Base-by-base conservation (phyloP, 2,329 filamentous ascomycete genomes). In the Exophiala viscosa region DNA sequence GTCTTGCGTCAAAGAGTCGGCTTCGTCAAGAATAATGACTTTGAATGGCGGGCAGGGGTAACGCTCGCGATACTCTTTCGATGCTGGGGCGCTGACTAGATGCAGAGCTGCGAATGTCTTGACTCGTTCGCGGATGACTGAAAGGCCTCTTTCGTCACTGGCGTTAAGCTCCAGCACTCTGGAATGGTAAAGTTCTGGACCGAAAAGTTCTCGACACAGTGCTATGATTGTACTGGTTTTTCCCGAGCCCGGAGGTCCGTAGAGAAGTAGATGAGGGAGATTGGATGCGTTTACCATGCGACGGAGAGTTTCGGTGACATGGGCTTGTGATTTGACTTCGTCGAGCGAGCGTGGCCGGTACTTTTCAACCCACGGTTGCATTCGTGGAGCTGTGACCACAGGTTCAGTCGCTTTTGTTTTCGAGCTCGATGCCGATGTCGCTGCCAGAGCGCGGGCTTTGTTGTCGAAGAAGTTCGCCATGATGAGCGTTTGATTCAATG, bases 141-240 rank as follows among this genome's bases (percentile, higher is more conserved):
- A 87, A 68, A 99, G 97, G 48, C 95, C 95, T 60, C 93, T 91
- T 75, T 99, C 93, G 73, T 99, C 93, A 34, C 95, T 99, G 63
- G 95, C 95, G 73, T 99, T 99, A 66, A 99, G 85, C 75, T 99
- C 95, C 56, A 99, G 88, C n/a, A 99, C 93, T 44, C 95, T 87
- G 11, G 89, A 84, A 66, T 90, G 91, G 66, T 96, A 88, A 65
- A 99, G 84, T 61, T 96, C 90, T 38, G 93, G 93, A 1, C 93
- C 95, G 73, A 95, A 99, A 55, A 99, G 87, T 68, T 97, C 91
- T 73, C 96, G 96, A 50, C 93, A 91, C 28, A 99, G 85, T 2
- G 95, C 95, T 59, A 99, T 87, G 64, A 99, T 90, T 0, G 95
- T 99, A 1, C 90, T 96, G 1, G 93, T 99, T 76, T 99, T 99